Evolutionary conservation across 352 stramenopile species (phyloP).

Genomic region (Phytophthora ramorum): DNA sequence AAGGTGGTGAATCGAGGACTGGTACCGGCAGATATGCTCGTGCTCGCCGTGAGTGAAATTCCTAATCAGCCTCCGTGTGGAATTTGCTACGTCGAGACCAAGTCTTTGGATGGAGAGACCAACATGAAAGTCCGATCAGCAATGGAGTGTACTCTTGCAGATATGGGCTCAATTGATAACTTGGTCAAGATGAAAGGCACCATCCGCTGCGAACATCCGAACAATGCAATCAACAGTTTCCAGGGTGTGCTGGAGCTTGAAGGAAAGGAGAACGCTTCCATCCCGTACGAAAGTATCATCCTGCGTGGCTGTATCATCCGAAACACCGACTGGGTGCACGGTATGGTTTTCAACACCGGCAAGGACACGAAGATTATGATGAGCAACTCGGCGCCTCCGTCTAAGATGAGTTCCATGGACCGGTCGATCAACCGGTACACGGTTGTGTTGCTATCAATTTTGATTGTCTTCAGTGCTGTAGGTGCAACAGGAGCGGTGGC

Average conservation of each 20-base stretch:
- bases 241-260: constrained; percentile 84
- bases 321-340: constrained; percentile 93
- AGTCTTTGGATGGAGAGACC: constrained; percentile 93
- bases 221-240: constrained; percentile 93
- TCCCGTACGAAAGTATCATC: constrained; percentile 88
- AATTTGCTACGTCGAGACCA: constrained; percentile 92
- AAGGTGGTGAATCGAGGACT: constrained; percentile 81
- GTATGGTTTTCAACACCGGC: constrained; percentile 94
- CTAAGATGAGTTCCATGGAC: constrained; percentile 91
- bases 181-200: constrained; percentile 62
- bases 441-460: constrained; percentile 63
- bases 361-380: constrained; percentile 95
- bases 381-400: constrained; percentile 80
- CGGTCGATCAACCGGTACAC: constrained; percentile 85
- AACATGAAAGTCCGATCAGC: constrained; percentile 93
- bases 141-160: constrained; percentile 71
- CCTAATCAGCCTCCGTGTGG: constrained; percentile 66
- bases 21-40: constrained; percentile 86
- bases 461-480: constrained; percentile 69
- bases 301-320: constrained; percentile 92
- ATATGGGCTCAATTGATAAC: constrained; percentile 53
- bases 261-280: constrained; percentile 56
- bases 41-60: constrained; percentile 80
- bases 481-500: constrained; percentile 66
- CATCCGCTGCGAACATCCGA: constrained; percentile 83